Base-by-base conservation (phyloP, 495 filamentous ascomycete genomes). In the Podospora fimiseda region DNA sequence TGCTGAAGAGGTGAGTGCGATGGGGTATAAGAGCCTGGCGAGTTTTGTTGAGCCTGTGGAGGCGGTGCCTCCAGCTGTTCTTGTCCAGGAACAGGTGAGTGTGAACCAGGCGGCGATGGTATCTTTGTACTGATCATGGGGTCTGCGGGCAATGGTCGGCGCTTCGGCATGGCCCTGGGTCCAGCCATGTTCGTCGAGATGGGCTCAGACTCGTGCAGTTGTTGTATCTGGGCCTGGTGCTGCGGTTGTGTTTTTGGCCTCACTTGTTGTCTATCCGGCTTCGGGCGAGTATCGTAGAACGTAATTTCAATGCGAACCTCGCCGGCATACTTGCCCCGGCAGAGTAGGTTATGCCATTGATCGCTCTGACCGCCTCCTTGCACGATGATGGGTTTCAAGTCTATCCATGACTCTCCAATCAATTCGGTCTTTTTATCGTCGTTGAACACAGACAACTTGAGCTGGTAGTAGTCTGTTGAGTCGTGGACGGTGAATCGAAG, bases 361-460 rank as follows among this genome's bases (percentile, higher is more conserved):
- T 97, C 93, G 58, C 83, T 90, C 59, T 95, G 89, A 33, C 94
- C 90, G 24, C 93, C 93, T 43, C 92, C 92, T 2, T 81, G 79
- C 18, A 90, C 79, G 46, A 99, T 73, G 47, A 99, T 83, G 60
- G 83, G 80, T 41, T 86, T 82, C 43, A 99, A 72, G 61, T 86
- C 84, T 42, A 96, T 79, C 84, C 87, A 95, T 2, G 86, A 80
- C 66, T 99, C 93, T 51, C 93, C 94, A 60, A 98, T 96, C 55
- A 98, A 64, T 48, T 98, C 92, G 0, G 90, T 96, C 71, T 84
- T 90, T 70, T 94, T 96, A 66, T 98, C 92, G 61, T 98, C 92
- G 65, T 95, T 96, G 76, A 97, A 97, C 4, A 96, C 84, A 4
- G 90, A 94, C 14, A 97, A 80, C 67, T 99, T 97, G 30, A 99